Evolutionary conservation across 768 basidiomycete genomes (phyloP).

Genomic region (Suillus ampliporus): DNA sequence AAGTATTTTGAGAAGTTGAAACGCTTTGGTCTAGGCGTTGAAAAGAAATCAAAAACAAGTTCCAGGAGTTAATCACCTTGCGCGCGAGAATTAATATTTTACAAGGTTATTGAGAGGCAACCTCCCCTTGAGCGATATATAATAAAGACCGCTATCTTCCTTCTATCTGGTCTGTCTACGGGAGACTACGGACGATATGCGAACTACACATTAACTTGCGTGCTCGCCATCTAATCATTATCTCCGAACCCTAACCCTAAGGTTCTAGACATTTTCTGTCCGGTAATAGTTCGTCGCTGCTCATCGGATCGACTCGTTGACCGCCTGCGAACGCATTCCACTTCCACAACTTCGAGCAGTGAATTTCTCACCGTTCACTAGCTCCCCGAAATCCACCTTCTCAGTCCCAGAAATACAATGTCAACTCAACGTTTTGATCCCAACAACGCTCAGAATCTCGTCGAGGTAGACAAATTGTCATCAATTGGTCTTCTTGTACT

Average conservation of each 20-base stretch:
- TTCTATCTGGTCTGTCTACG: not conserved
- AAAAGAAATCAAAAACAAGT: constrained; percentile 31
- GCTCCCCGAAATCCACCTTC: not conserved
- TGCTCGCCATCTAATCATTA: not conserved
- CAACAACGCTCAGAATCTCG: constrained; percentile 88
- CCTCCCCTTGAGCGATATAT: not conserved
- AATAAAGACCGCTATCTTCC: not conserved
- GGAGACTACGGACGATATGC: not conserved
- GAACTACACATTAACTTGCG: not conserved
- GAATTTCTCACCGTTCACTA: not conserved
- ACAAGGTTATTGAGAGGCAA: not conserved
- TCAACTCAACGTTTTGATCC: constrained; percentile 74
- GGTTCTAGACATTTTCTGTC: not conserved
- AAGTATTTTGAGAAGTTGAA: constrained; percentile 89
- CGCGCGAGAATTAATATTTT: not conserved
- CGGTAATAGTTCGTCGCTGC: not conserved
- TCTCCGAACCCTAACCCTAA: constrained; percentile 27
- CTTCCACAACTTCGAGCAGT: constrained; percentile 3
- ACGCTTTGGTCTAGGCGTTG: constrained; percentile 64
- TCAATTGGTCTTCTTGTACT: not conserved
- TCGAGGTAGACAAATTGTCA: constrained; percentile 65
- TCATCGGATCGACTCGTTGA: constrained; percentile 3
- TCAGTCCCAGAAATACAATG: constrained; percentile 40
- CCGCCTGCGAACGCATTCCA: constrained; percentile 6
- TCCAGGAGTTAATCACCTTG: constrained; percentile 15